A percentile compares a stretch with the other conserved stretches of the same genome.
Conservation (phyloP, 768 basidiomycete genomes). For the Russula olivacea region DNA sequence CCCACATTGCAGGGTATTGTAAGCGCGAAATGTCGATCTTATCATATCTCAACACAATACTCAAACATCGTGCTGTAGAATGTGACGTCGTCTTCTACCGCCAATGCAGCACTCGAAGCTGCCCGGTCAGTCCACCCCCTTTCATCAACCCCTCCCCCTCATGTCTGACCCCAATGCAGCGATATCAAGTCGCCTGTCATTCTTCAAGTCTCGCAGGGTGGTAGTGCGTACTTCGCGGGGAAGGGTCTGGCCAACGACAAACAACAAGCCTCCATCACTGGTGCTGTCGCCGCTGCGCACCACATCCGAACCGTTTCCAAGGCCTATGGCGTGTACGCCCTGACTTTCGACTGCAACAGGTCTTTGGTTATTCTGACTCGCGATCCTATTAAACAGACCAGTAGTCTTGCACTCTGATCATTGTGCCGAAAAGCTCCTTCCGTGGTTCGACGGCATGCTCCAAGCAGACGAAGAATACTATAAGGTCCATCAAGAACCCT, state of each 20-base stretch:
- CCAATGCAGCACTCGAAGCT: conserved; percentile 92
- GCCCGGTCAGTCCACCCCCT: conserved; percentile 54
- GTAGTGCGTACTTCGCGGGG: conserved; percentile 91
- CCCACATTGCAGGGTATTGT: conserved; percentile 59
- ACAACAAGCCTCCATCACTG: conserved; percentile 91
- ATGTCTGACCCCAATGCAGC: conserved; percentile 36
- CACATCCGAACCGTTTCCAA: conserved; percentile 86
- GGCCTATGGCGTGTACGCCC: conserved; percentile 83
- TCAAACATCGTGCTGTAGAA: conserved; percentile 50
- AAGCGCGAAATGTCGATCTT: conserved; percentile 31
- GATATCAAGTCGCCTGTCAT: conserved; percentile 98
- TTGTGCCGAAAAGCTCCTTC: conserved; percentile 95
- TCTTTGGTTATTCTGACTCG: conserved; percentile 7
- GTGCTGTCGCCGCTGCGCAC: conserved; percentile 87
- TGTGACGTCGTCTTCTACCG: conserved; percentile 92
- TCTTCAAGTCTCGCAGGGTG: conserved; percentile 95
- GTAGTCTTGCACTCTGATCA: conserved; percentile 98
- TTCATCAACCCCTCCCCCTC: not conserved
- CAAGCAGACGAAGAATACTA: conserved; percentile 91
- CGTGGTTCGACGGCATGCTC: conserved; percentile 99
- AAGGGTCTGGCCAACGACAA: conserved; percentile 94
- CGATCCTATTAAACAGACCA: conserved; percentile 48
- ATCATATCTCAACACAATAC: conserved; percentile 9
- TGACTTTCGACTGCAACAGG: conserved; percentile 4
- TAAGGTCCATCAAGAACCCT: conserved; percentile 78